Evolutionary conservation across 2,329 filamentous ascomycete genomes (phyloP).

Genomic region (Alternaria longipes): DNA sequence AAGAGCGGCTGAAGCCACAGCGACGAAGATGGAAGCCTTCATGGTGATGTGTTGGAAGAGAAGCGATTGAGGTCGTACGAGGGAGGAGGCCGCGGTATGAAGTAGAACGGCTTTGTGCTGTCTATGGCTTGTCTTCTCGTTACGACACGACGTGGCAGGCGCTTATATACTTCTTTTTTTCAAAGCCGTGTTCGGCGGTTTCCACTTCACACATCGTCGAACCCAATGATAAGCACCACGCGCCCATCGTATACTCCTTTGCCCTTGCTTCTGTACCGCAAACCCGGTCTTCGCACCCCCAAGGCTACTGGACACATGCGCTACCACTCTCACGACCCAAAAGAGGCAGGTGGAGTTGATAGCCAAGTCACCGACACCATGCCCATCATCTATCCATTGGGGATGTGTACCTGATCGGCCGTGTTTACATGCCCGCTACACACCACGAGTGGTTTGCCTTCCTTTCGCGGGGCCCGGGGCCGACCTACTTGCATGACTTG

Average conservation of each 20-base stretch:
- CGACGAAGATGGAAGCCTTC: conserved; percentile 41
- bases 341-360: conserved; percentile 37
- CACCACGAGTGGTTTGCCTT: conserved; percentile 32
- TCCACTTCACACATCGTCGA: conserved; percentile 18
- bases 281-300: conserved; percentile 4
- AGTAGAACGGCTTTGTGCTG: background rate
- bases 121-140: conserved; percentile 7
- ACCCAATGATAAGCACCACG: conserved; percentile 45
- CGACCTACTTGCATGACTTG: conserved; percentile 41
- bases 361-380: conserved; percentile 28
- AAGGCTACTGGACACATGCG: conserved; percentile 19
- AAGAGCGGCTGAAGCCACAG: conserved; percentile 35
- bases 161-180: conserved; percentile 26
- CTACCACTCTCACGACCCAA: conserved; percentile 29
- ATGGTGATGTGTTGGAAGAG: conserved; percentile 26
- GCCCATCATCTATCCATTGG: conserved; percentile 28
- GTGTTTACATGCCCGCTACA: conserved; percentile 12
- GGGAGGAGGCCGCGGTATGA: background rate
- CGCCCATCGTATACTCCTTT: conserved; percentile 20
- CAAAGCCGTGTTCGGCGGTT: conserved; percentile 3
- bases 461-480: conserved; percentile 36
- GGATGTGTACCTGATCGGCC: conserved; percentile 34
- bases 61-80: background rate
- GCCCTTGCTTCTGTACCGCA: conserved; percentile 23
- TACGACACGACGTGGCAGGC: conserved; percentile 15